Conservation (phyloP, 805 yeast species). For the Nakazawaea ernobii region DNA sequence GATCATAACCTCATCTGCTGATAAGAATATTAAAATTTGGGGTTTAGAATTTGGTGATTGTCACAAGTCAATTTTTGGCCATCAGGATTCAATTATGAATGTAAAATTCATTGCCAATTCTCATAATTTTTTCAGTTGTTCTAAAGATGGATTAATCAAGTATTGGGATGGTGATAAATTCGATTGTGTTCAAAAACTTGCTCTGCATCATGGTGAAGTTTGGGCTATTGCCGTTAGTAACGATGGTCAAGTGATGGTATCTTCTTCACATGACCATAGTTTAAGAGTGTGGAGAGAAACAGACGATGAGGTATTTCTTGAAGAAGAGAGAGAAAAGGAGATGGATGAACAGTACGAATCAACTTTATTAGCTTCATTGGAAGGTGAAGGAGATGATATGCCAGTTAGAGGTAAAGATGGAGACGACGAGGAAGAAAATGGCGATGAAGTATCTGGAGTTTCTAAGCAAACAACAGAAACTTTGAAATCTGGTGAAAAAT, state of each 20-base stretch:
- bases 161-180: conserved; percentile 99
- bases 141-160: conserved; percentile 84
- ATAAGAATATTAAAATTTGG: conserved; percentile 96
- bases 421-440: conserved; percentile 32
- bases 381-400: conserved; percentile 45
- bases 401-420: conserved; percentile 30
- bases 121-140: conserved; percentile 84
- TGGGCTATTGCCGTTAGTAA: conserved; percentile 84
- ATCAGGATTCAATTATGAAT: conserved; percentile 90
- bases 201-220: conserved; percentile 87
- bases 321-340: conserved; percentile 95
- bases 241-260: conserved; percentile 65
- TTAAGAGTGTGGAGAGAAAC: conserved; percentile 91
- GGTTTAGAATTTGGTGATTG: conserved; percentile 99
- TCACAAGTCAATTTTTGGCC: conserved; percentile 94
- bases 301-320: conserved; percentile 92
- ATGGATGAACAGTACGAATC: conserved; percentile 87
- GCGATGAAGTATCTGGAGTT: conserved; percentile 58
- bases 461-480: conserved; percentile 84
- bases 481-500: conserved; percentile 87
- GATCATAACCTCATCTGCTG: conserved; percentile 91
- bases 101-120: conserved; percentile 80
- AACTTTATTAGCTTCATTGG: conserved; percentile 69
- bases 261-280: conserved; percentile 91
- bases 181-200: conserved; percentile 82